A percentile compares a stretch with the other conserved stretches of the same genome.
phyloP scores from a whole-genome alignment of 2,329 filamentous ascomycete genomes.

The Colletotrichum tamarilloi region DNA sequence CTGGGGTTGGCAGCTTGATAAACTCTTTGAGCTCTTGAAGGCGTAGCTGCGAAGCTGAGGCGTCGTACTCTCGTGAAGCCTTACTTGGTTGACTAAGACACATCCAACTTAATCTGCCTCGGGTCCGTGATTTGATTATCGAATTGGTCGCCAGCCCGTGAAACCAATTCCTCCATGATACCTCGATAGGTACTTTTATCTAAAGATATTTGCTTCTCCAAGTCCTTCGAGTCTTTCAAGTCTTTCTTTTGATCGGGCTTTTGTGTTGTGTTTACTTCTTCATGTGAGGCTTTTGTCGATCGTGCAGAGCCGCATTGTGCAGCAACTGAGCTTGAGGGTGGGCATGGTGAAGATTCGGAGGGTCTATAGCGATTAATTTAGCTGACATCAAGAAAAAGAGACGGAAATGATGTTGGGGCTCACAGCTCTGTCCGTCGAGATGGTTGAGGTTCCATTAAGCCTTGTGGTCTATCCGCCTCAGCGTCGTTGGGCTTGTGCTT shows the following conservation, averaged over 20 bases:
- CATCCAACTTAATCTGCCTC: neutral
- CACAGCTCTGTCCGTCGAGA: neutral
- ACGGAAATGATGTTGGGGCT: neutral
- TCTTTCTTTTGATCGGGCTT: neutral
- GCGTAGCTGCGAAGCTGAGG: too few relatives aligned
- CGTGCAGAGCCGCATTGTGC: neutral
- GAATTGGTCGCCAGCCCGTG: neutral
- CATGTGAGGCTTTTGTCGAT: neutral
- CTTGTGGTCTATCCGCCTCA: neutral
- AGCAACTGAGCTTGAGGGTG: neutral
- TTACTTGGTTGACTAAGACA: neutral
- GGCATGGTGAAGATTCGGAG: neutral
- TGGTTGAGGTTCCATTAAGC: neutral
- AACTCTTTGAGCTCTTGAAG: too few relatives aligned
- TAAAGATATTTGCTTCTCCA: too few relatives aligned
- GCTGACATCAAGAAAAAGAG: neutral
- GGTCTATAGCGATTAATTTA: neutral
- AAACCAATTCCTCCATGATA: neutral
- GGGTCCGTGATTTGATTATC: neutral
- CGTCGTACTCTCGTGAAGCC: neutral
- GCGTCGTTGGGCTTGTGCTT: too few relatives aligned
- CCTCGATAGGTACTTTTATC: too few relatives aligned
- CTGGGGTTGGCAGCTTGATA: neutral
- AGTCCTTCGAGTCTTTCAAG: neutral
- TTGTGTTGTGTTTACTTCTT: fast-evolving